These are phyloP conservation scores for Boeremia exigua DNA, from an alignment of 2,329 filamentous ascomycete species.

Conservation along the genomic window DNA sequence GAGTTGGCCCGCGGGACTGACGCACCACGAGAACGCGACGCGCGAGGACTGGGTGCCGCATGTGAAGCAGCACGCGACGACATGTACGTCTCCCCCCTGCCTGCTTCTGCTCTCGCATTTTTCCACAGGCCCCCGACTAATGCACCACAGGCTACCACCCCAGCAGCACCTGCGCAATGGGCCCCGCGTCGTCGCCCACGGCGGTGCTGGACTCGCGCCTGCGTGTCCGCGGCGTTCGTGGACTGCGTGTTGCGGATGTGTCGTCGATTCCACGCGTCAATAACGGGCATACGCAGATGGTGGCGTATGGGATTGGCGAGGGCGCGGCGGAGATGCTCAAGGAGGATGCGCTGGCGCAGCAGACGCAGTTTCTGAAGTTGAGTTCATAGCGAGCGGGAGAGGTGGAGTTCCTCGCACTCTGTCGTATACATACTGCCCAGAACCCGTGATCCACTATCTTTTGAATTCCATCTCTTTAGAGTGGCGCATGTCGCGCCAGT, in stretches of 20 bases:
- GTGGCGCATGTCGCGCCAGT: no score
- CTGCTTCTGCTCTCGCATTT: no score
- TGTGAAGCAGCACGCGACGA: conserved; percentile 65
- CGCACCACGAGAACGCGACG: conserved; percentile 60
- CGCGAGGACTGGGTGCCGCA: conserved; percentile 65
- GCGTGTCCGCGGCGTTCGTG: conserved; percentile 33
- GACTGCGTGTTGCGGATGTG: conserved; percentile 38
- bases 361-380: conserved; percentile 15
- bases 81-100: conserved; percentile 55
- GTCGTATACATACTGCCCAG: no score
- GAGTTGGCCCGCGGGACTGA: conserved; percentile 61
- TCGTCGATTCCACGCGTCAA: conserved; percentile 35
- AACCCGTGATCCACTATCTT: no score
- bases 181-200: conserved; percentile 32
- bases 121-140: not conserved
- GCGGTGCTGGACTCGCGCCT: conserved; percentile 48
- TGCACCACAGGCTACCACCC: conserved; percentile 52
- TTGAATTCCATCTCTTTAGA: no score
- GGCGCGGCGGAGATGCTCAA: conserved; percentile 43
- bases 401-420: no score
- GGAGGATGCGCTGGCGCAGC: conserved; percentile 22
- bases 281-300: conserved; percentile 46
- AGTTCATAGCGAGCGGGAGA: not conserved
- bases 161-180: conserved; percentile 67
- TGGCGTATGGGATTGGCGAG: conserved; percentile 44